Conservation (phyloP, 495 filamentous ascomycete species). For the Parathielavia appendiculata region DNA sequence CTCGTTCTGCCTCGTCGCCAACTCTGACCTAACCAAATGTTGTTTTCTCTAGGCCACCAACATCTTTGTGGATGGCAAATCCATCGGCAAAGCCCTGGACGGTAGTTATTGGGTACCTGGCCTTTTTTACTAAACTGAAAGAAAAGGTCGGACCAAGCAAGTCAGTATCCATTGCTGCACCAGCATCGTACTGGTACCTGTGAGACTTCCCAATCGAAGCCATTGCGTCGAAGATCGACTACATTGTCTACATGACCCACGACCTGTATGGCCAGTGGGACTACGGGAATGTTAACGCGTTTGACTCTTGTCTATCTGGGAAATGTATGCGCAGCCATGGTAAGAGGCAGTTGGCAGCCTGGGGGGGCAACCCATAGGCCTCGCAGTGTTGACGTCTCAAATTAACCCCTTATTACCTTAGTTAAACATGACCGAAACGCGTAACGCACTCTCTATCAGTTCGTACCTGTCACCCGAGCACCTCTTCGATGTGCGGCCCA, state of each 20-base stretch:
- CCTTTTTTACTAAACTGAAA: no score
- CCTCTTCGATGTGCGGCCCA: slow-evolving; percentile 42
- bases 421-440: slow-evolving; percentile 45
- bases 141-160: no score
- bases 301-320: not conserved
- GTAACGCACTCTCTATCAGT: slow-evolving; percentile 24
- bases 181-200: slow-evolving; percentile 29
- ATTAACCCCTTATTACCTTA: not conserved
- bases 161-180: slow-evolving; percentile 28
- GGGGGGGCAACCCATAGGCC: no score
- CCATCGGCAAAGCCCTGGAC: no score
- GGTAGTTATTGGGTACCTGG: no score
- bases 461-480: not conserved
- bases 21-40: no score
- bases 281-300: slow-evolving; percentile 9
- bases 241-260: slow-evolving; percentile 36
- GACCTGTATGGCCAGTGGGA: slow-evolving; percentile 27
- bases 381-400: slow-evolving; percentile 5
- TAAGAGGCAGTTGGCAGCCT: slow-evolving; percentile 7
- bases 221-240: slow-evolving; percentile 25
- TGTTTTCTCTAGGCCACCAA: no score
- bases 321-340: not conserved
- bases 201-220: slow-evolving; percentile 22
- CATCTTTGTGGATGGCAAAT: no score
- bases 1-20: no score